Evolutionary conservation across 495 filamentous ascomycete species (phyloP).

Genomic region (Aspergillus sclerotiicarbonarius): DNA sequence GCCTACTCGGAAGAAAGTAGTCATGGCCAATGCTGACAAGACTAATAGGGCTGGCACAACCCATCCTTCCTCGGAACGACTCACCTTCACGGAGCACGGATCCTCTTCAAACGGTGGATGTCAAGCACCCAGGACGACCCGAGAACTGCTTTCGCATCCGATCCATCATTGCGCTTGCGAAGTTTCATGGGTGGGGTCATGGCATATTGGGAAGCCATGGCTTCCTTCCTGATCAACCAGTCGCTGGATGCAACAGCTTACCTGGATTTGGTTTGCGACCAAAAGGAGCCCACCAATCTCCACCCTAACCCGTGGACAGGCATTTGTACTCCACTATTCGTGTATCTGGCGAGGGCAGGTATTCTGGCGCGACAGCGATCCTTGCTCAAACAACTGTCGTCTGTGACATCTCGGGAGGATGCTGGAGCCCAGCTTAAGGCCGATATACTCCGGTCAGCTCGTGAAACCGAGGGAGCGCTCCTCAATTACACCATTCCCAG

Average conservation of each 20-base stretch:
- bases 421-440: not conserved
- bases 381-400: not conserved
- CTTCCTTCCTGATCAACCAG: not conserved
- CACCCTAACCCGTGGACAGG: constrained; percentile 2
- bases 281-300: not conserved
- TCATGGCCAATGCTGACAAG: not conserved
- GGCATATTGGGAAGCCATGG: constrained; percentile 5
- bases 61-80: not conserved
- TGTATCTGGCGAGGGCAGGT: not conserved
- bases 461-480: not conserved
- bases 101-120: constrained; percentile 1
- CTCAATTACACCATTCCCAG: not conserved
- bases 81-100: constrained; percentile 2
- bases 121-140: not conserved
- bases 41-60: not conserved
- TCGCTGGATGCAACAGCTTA: not conserved
- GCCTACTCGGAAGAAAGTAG: not conserved
- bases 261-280: not conserved
- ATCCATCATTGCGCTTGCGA: not conserved
- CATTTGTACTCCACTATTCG: constrained; percentile 4
- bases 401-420: not conserved
- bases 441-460: not conserved
- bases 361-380: constrained; percentile 1
- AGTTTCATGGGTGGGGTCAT: not conserved
- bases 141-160: no score